These are phyloP conservation scores for Acanthamoeba polyphaga DNA, from an alignment of 208 protist genomes.

Conservation along the genomic window DNA sequence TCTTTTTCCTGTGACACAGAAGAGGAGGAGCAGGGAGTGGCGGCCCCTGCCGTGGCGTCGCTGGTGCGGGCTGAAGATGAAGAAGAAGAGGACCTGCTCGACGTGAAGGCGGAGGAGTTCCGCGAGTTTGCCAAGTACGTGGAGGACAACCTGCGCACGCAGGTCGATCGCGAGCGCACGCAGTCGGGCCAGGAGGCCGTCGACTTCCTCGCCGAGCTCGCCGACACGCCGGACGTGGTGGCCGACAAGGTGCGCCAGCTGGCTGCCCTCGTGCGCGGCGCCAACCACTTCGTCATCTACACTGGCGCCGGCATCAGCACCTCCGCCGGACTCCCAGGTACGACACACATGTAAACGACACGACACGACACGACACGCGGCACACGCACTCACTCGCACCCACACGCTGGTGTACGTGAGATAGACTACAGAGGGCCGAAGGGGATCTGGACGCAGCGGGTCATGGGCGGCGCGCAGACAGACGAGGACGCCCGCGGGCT, in stretches of 20 bases:
- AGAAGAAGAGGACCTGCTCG: neutral
- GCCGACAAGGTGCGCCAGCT: constrained; percentile 30
- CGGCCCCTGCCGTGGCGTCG: too few species aligned
- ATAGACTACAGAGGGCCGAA: constrained; percentile 36
- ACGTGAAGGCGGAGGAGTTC: constrained; percentile 60
- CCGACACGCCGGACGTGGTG: constrained; percentile 3
- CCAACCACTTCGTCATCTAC: constrained; percentile 62
- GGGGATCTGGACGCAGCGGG: constrained; percentile 66
- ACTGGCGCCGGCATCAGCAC: constrained; percentile 57
- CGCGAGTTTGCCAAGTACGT: constrained; percentile 66
- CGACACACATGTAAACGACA: neutral
- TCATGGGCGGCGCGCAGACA: neutral
- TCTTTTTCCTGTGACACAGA: too few species aligned
- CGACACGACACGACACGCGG: neutral
- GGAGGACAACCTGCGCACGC: constrained; percentile 50
- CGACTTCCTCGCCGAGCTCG: constrained; percentile 61
- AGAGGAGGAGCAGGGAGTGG: too few species aligned
- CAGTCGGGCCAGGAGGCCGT: constrained; percentile 1
- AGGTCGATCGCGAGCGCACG: neutral
- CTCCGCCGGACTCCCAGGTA: neutral
- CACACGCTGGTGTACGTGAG: too few species aligned
- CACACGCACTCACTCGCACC: neutral
- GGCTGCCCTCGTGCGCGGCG: neutral
- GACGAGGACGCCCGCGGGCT: constrained; percentile 28
- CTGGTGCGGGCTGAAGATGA: neutral